Percentiles rank a stretch among this genome's conserved stretches.
Conservation (phyloP, 345 rosid species). For the Eucalyptus lansdowneana region DNA sequence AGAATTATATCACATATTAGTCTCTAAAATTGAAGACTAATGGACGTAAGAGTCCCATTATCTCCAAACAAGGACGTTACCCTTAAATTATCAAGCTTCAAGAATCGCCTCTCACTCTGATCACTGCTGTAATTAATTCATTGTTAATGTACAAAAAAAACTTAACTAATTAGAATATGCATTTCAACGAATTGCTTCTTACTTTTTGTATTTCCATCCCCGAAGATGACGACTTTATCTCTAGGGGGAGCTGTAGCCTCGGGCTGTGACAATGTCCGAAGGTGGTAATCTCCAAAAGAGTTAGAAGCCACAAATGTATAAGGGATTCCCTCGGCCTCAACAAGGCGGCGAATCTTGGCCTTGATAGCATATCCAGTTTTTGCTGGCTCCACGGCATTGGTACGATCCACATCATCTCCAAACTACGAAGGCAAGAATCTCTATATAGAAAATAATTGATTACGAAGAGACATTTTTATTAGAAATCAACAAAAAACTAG, state of each 20-base stretch:
- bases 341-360: not conserved
- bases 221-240: not conserved
- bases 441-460: not conserved
- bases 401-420: not conserved
- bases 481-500: not conserved
- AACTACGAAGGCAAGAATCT: slow-evolving; percentile 1
- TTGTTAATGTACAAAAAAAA: not conserved
- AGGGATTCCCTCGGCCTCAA: not conserved
- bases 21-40: not conserved
- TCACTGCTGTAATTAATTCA: not conserved
- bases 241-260: not conserved
- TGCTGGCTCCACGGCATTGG: not conserved
- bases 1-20: not conserved
- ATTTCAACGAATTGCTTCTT: not conserved
- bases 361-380: not conserved
- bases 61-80: too few relatives aligned
- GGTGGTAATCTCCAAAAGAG: not conserved
- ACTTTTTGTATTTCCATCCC: slow-evolving; percentile 1
- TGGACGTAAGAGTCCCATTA: not conserved
- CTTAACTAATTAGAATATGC: not conserved
- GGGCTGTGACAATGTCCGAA: not conserved
- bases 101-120: not conserved
- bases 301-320: not conserved
- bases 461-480: not conserved
- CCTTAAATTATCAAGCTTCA: not conserved